Percentiles rank a stretch among this genome's conserved stretches.
These are phyloP conservation scores for Fusarium sp. DNA, from an alignment of 2,329 filamentous ascomycete species.

Conservation along the genomic window DNA sequence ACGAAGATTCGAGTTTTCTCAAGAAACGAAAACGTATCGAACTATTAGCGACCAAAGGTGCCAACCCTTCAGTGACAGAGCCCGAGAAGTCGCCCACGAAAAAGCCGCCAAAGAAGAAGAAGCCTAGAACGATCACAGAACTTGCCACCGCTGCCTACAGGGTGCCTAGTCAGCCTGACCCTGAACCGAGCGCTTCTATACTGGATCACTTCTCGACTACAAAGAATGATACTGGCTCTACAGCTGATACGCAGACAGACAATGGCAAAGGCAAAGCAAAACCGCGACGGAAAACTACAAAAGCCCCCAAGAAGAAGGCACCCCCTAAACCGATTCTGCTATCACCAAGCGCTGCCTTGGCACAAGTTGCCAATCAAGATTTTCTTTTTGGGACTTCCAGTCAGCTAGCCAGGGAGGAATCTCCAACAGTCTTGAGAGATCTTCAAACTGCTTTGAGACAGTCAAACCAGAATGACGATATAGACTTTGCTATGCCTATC, in stretches of 20 bases:
- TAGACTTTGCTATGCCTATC: constrained; percentile 55
- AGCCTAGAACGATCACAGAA: constrained; percentile 80
- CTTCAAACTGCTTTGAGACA: constrained; percentile 70
- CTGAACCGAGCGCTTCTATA: constrained; percentile 54
- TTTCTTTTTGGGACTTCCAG: constrained; percentile 90
- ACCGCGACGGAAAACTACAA: constrained; percentile 50
- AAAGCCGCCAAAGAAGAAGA: constrained; percentile 76
- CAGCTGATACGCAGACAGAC: constrained; percentile 11
- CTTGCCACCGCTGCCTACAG: constrained; percentile 78
- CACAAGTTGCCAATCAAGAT: constrained; percentile 75
- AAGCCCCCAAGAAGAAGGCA: constrained; percentile 55
- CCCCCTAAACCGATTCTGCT: constrained; percentile 66
- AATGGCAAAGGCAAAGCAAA: constrained; percentile 51
- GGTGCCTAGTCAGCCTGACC: constrained; percentile 49
- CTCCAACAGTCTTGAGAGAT: constrained; percentile 72
- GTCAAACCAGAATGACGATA: constrained; percentile 62
- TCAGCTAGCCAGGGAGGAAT: constrained; percentile 79
- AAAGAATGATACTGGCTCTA: neutral
- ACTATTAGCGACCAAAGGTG: constrained; percentile 54
- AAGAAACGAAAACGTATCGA: constrained; percentile 70
- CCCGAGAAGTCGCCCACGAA: constrained; percentile 55
- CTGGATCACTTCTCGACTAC: constrained; percentile 55
- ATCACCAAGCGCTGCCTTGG: constrained; percentile 75
- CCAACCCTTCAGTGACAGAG: constrained; percentile 34
- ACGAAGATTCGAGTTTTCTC: constrained; percentile 52